A percentile compares a stretch with the other conserved stretches of the same genome.
These are phyloP conservation scores for Aspergillus pseudoterreus DNA, from an alignment of 2,329 filamentous ascomycete genomes.

Conservation along the genomic window DNA sequence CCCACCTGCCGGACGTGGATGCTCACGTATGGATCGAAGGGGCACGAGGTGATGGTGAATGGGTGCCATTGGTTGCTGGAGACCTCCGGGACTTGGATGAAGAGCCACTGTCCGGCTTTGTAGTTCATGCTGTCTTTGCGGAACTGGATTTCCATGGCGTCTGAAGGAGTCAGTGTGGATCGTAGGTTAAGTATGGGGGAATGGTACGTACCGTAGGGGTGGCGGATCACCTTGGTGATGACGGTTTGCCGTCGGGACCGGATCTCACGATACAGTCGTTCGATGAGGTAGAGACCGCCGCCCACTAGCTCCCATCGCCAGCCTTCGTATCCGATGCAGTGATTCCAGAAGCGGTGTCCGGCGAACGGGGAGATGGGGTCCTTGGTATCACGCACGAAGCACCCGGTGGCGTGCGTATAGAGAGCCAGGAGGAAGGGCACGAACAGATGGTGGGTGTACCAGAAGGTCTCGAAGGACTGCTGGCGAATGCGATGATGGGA, in stretches of 20 bases:
- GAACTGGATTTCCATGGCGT: constrained; percentile 97
- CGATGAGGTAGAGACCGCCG: constrained; percentile 78
- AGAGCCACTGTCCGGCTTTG: constrained; percentile 97
- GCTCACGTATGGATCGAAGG: constrained; percentile 90
- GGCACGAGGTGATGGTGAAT: constrained; percentile 98
- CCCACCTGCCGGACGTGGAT: constrained; percentile 95
- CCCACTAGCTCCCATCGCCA: constrained; percentile 95
- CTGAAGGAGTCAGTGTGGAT: constrained; percentile 38
- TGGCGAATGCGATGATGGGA: constrained; percentile 90
- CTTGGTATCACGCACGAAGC: constrained; percentile 84
- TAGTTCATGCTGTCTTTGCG: constrained; percentile 94
- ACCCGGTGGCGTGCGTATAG: constrained; percentile 93
- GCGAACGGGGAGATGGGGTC: constrained; percentile 78
- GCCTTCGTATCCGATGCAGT: constrained; percentile 92
- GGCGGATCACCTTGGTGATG: constrained; percentile 90
- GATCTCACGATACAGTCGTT: constrained; percentile 88
- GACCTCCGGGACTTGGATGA: constrained; percentile 86
- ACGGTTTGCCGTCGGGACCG: constrained; percentile 77
- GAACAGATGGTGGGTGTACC: constrained; percentile 99
- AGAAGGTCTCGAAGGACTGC: constrained; percentile 97
- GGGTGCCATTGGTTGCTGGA: constrained; percentile 95
- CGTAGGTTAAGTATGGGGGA: not conserved
- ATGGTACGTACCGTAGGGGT: constrained; percentile 73
- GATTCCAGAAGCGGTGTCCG: constrained; percentile 75
- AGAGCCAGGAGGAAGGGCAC: constrained; percentile 90